These are phyloP conservation scores for Emergomyces africanus DNA, from an alignment of 2,329 filamentous ascomycete species.

Conservation along the genomic window DNA sequence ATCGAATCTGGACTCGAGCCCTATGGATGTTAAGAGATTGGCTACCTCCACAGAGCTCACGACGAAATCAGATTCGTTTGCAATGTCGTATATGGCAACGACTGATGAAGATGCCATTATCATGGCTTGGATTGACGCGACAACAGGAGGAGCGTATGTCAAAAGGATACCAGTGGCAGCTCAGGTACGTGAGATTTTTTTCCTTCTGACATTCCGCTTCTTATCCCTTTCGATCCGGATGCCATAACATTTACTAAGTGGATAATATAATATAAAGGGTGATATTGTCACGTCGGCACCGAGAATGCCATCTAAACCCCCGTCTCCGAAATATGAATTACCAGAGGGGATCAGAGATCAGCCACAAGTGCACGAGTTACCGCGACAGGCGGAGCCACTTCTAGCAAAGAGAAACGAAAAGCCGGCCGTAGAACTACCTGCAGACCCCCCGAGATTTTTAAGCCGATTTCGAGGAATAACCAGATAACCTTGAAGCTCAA, in stretches of 20 bases:
- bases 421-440: not conserved
- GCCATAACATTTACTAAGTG: not conserved
- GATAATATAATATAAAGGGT: not conserved
- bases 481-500: not conserved
- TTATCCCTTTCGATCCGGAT: too few species aligned
- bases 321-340: slow-evolving; percentile 1
- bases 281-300: not conserved
- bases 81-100: slow-evolving; percentile 27
- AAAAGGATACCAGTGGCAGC: slow-evolving; percentile 13
- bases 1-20: slow-evolving; percentile 27
- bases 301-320: not conserved
- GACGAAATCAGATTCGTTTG: slow-evolving; percentile 25
- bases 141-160: slow-evolving; percentile 21
- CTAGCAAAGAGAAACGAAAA: not conserved
- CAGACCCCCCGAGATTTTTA: slow-evolving; percentile 1
- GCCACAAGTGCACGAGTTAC: not conserved
- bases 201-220: not conserved
- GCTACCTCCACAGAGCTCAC: slow-evolving; percentile 28
- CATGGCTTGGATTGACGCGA: slow-evolving; percentile 28
- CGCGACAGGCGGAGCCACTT: not conserved
- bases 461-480: not conserved
- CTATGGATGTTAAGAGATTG: slow-evolving; percentile 25
- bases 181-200: not conserved
- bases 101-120: slow-evolving; percentile 28
- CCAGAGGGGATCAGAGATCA: not conserved